Base-by-base conservation (phyloP, 192 early-diverging fungal genomes). In the Chytriomyces confervae region DNA sequence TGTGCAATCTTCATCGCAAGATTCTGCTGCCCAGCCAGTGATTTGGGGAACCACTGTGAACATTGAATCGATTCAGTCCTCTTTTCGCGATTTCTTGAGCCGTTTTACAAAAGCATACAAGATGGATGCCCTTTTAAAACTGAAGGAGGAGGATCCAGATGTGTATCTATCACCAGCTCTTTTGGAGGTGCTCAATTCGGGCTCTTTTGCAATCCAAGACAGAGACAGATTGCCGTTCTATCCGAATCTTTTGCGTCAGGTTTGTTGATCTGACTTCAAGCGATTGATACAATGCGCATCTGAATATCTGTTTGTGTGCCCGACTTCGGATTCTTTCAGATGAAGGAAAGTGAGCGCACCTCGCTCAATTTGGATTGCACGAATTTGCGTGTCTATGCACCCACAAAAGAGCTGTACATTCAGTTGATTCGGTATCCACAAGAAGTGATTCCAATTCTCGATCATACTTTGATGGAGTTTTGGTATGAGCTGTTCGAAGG, bases 1-100 rank as follows among this genome's bases (percentile, higher is more conserved):
- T 20, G 16, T 57, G 23, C 60, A 36, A 36, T 36, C 36, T 23
- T 61, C 50, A 18, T 67, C 81, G 11, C 72, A 79, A n/a, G 72
- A 69, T 13, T 62, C 66, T 7, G 77, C 50, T n/a, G 73, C 72
- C n/a, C 13, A 36, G 18, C 60, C 49, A 20, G 75, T 86, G 67
- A 97, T 98, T 74, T 98, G 96, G 96, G 97, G 97, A 53, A 98
- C 97, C 0, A 93, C 93, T 18, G 90, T 98, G 79, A 92, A 94
- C 65, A 91, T 98, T 65, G 89, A 94, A 57, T 94, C 96, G 23
- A 86, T 91, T 45, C 95, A 94, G 86, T 64, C 69, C 1, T 83
- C 83, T 36, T 98, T 98, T 83, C 83, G 88, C 44, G 89, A 95
- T 66, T 98, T 98, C 77, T 75, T 98, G 80, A 72, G 69, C 24